Evolutionary conservation across 2,329 filamentous ascomycete species (phyloP), one percentile per base, ranked within the genome.

Genomic region (Cryphonectria radicalis): DNA sequence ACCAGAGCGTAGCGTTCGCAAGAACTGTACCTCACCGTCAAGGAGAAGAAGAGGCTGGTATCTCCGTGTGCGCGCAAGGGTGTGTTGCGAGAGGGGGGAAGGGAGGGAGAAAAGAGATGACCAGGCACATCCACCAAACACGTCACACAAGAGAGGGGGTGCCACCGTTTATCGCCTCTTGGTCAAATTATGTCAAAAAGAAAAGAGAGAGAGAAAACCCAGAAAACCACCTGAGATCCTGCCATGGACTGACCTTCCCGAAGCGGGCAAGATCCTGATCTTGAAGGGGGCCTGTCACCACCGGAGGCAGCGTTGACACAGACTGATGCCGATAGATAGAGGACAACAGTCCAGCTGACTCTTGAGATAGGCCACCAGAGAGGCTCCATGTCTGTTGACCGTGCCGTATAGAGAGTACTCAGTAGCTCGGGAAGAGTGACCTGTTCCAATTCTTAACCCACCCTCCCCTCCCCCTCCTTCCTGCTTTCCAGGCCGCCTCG

Each of bases 191-290:
- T 73, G 71, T 71, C 69, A 69, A 66, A 71, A 46, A 50, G 22
- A 10, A 50, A n/a, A n/a, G 8, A 4, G 8, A 50, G 7, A 50
- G 22, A 50, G 3, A 6, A 3, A 50, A 22, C 7, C 37, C 7
- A 50, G 10, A 50, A 11, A 50, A n/a, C 46, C 46, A 73, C 66
- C 62, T 60, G 65, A 70, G 62, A 68, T 69, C 66, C 71, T 72
- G 68, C 65, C 69, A 66, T 55, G 43, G 67, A 59, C 19, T 32
- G 71, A 71, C 71, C 71, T 73, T 71, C 66, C 71, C 55, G 63
- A 71, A 65, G 28, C 63, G 67, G 68, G 63, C 69, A 55, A 60
- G 67, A 63, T 43, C 67, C 57, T 67, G 59, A 46, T 57, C 63
- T 46, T 57, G 40, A 62, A 53, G 66, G 46, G 46, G 46, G 28